phyloP scores from a whole-genome alignment of 495 filamentous ascomycete species.

The Staphylotrichum tortipilum region DNA sequence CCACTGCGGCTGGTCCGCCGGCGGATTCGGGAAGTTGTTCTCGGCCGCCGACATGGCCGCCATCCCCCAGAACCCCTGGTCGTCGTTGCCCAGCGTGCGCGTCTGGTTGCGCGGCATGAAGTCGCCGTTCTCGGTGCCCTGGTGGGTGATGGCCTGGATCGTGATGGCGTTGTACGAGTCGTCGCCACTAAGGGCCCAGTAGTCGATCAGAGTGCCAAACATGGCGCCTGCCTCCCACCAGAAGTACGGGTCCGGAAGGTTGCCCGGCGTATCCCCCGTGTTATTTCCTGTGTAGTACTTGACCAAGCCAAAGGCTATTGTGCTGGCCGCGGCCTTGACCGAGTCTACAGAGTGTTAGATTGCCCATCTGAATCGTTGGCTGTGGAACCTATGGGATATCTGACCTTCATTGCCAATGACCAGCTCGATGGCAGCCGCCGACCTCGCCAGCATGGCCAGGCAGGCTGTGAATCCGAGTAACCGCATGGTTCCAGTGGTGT shows the following conservation, averaged over 20 bases:
- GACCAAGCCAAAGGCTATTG: slow-evolving; percentile 38
- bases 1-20: slow-evolving; percentile 59
- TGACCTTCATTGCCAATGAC: slow-evolving; percentile 21
- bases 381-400: neutral
- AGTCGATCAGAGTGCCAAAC: slow-evolving; percentile 71
- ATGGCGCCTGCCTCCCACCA: slow-evolving; percentile 76
- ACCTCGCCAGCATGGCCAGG: slow-evolving; percentile 17
- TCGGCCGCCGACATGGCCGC: slow-evolving; percentile 76
- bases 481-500: slow-evolving; percentile 19
- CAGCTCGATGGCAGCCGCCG: slow-evolving; percentile 21
- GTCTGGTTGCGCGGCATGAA: slow-evolving; percentile 82
- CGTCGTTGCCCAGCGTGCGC: slow-evolving; percentile 69
- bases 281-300: slow-evolving; percentile 48
- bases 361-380: neutral
- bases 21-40: slow-evolving; percentile 61
- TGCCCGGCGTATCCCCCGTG: slow-evolving; percentile 62
- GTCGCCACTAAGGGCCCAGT: slow-evolving; percentile 77
- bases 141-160: slow-evolving; percentile 58
- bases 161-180: slow-evolving; percentile 61
- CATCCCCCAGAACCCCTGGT: slow-evolving; percentile 83
- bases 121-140: slow-evolving; percentile 56
- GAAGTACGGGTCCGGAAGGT: slow-evolving; percentile 68
- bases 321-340: slow-evolving; percentile 35
- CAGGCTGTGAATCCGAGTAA: slow-evolving; percentile 9
- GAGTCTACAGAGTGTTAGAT: slow-evolving; percentile 23